Evolutionary conservation across 306 rosid genomes (phyloP).

Genomic region (Pterocarpus macrocarpus): DNA sequence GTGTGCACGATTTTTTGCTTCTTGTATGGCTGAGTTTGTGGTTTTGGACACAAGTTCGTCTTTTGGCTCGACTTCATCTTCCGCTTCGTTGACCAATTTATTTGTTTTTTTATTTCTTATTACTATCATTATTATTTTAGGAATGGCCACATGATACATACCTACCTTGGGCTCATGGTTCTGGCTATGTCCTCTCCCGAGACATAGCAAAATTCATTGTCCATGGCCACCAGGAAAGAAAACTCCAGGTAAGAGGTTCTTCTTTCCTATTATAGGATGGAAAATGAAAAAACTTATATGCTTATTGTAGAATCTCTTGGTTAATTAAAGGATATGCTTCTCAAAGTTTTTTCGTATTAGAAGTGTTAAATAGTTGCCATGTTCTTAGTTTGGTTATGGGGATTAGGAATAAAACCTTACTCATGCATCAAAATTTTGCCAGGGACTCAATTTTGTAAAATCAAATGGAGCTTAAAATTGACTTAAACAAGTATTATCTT

Average conservation of each 20-base stretch:
- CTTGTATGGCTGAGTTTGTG: constrained; percentile 45
- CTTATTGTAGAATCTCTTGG: background rate
- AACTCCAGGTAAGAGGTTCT: constrained; percentile 68
- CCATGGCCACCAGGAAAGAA: constrained; percentile 71
- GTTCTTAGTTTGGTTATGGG: constrained; percentile 26
- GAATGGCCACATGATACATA: constrained; percentile 84
- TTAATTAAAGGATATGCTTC: background rate
- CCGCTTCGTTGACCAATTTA: constrained; percentile 59
- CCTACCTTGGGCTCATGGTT: constrained; percentile 67
- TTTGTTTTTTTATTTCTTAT: too few relatives aligned
- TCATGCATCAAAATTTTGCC: background rate
- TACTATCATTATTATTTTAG: constrained; percentile 50
- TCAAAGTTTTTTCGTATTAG: background rate
- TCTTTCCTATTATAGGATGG: background rate
- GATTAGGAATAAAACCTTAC: constrained; percentile 4
- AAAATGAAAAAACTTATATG: background rate
- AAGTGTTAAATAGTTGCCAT: background rate
- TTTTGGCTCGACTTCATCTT: constrained; percentile 67
- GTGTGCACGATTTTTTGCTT: background rate
- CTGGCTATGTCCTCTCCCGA: constrained; percentile 50
- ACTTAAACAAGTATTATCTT: background rate
- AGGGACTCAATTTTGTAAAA: too few relatives aligned
- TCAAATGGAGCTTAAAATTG: constrained; percentile 25
- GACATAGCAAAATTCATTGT: constrained; percentile 38
- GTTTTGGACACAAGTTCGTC: constrained; percentile 67